These are phyloP conservation scores for Candida orba DNA, from an alignment of 805 yeast genomes.

Conservation along the genomic window DNA sequence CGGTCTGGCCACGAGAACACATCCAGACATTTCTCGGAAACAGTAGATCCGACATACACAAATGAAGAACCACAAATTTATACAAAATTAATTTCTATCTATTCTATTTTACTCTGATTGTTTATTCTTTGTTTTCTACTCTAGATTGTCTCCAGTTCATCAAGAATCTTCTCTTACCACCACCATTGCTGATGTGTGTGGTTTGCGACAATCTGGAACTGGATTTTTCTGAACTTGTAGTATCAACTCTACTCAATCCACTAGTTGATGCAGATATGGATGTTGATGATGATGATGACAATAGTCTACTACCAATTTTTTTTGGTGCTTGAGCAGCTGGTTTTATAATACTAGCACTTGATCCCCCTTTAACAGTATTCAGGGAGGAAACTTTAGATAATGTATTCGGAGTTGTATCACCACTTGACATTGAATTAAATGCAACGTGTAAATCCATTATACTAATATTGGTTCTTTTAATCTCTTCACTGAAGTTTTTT, in stretches of 20 bases:
- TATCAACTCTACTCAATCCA: constrained; percentile 21
- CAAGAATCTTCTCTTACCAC: constrained; percentile 23
- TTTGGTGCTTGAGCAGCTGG: not conserved
- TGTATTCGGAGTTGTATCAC: constrained; percentile 6
- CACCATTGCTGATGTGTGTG: constrained; percentile 4
- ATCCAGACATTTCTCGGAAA: not conserved
- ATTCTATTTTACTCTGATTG: not conserved
- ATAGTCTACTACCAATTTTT: not conserved
- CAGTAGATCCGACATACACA: no score
- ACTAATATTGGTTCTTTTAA: constrained; percentile 30
- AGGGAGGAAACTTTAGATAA: constrained; percentile 16
- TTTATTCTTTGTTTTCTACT: constrained; percentile 2
- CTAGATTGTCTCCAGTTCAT: constrained; percentile 29
- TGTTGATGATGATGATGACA: constrained; percentile 3
- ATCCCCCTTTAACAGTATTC: constrained; percentile 3
- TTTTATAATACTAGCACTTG: not conserved
- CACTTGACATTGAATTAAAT: constrained; percentile 2
- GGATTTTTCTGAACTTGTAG: constrained; percentile 24
- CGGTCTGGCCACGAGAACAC: not conserved
- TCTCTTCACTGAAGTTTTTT: constrained; percentile 63
- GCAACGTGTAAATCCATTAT: constrained; percentile 21
- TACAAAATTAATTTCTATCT: not conserved
- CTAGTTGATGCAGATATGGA: not conserved
- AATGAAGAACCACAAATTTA: not conserved
- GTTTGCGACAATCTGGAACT: constrained; percentile 9